Evolutionary conservation across 2,329 filamentous ascomycete species (phyloP), one percentile per base, ranked within the genome.

Genomic region (Dothistroma pini): DNA sequence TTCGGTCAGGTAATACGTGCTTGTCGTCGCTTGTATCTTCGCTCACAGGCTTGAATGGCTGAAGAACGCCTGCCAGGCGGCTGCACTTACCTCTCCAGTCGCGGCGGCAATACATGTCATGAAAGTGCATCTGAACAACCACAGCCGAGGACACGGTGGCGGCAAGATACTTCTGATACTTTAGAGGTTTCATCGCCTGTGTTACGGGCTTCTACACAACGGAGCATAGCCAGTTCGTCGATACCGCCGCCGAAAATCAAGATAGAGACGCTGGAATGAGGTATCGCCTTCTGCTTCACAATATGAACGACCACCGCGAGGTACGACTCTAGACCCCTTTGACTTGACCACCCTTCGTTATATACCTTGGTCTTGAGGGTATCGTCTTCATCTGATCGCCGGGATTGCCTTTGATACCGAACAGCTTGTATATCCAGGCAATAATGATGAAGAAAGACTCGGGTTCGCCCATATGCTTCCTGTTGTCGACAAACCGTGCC

Each of bases 21-120:
- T 89, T 1, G 81, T 89, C 54, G 80, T 83, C 54, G 80, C 85
- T 2, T 89, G 86, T 67, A 79, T 89, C 3, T 72, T 89, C 53
- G 85, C 83, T n/a, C 79, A 85, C 54, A 86, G 84, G 66, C 74
- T 76, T 31, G 81, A 84, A 72, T 88, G 85, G 85, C 77, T 89
- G 4, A 80, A 82, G 56, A 84, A 84, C 66, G 84, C 86, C 11
- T 87, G 84, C 70, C 74, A 89, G 38, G 86, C 86, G 7, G 86
- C 84, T 14, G 86, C 83, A 4, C 75, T 87, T 66, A 76, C 88
- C 38, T 78, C 89, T 49, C 86, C 87, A 0, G 84, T 85, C 10
- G 81, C 88, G 5, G 85, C 86, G 34, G 84, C 86, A 8, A 69
- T 89, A 4, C 87, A 89, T 63, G 35, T 35, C 25, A 53, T 19